Conservation (phyloP, 176 grass and related monocot species). For the Ensete glaucum region DNA sequence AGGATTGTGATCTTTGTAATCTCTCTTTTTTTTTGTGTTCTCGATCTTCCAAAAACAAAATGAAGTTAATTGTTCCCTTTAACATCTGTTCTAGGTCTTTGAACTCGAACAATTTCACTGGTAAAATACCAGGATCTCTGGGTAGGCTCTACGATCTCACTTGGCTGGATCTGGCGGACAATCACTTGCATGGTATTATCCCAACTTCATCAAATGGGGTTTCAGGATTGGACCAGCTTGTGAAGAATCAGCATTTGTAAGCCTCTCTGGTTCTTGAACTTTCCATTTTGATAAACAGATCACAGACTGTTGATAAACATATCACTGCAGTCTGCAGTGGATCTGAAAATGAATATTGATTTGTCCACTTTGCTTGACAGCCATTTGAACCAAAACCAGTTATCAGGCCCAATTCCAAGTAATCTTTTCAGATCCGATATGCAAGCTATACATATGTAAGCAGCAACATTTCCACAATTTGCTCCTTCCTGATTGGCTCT, state of each 20-base stretch:
- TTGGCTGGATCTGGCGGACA: conserved; percentile 77
- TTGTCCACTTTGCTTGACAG: conserved; percentile 29
- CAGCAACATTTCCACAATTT: conserved; percentile 7
- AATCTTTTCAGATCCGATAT: conserved; percentile 70
- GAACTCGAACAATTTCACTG: conserved; percentile 60
- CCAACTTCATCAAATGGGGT: conserved; percentile 42
- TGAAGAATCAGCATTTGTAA: conserved; percentile 71
- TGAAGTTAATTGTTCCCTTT: not conserved
- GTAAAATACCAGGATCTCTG: conserved; percentile 62
- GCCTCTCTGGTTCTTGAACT: conserved; percentile 18
- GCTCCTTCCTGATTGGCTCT: not conserved
- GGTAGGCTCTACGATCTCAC: conserved; percentile 67
- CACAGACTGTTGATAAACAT: not conserved
- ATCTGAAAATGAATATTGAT: not conserved
- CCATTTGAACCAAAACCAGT: conserved; percentile 79
- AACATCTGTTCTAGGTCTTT: conserved; percentile 1
- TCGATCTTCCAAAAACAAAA: too few species aligned
- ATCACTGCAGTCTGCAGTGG: not conserved
- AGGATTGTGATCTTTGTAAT: conserved; percentile 12
- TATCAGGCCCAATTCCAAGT: conserved; percentile 65
- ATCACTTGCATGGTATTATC: conserved; percentile 50
- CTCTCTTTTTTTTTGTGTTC: too few species aligned
- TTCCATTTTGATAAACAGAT: not conserved
- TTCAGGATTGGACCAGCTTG: conserved; percentile 68
- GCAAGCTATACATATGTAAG: conserved; percentile 77